These are phyloP conservation scores for Plasmodium reichenowi DNA, from an alignment of 169 alveolate species.

Conservation along the genomic window DNA sequence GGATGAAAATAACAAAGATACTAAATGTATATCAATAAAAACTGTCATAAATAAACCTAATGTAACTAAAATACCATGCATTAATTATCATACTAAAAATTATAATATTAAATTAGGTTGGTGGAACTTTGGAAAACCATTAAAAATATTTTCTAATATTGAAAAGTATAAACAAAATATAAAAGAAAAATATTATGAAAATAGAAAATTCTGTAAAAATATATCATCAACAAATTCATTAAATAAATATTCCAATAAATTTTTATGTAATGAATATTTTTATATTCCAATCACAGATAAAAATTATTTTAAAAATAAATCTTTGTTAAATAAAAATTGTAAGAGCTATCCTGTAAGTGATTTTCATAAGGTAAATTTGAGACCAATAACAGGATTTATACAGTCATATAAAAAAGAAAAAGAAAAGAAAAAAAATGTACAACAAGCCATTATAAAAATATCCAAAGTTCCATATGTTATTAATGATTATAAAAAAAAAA, in stretches of 20 bases:
- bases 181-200: slow-evolving; percentile 55
- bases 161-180: slow-evolving; percentile 64
- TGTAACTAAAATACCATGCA: slow-evolving; percentile 34
- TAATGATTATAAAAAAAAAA: slow-evolving; percentile 8
- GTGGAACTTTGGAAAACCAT: slow-evolving; percentile 42
- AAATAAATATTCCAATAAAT: slow-evolving; percentile 52
- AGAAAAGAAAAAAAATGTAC: slow-evolving; percentile 15
- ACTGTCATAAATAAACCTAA: slow-evolving; percentile 34
- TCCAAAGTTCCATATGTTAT: slow-evolving; percentile 25
- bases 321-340: not conserved
- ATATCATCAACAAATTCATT: slow-evolving; percentile 13
- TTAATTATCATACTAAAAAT: slow-evolving; percentile 33
- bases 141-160: slow-evolving; percentile 27
- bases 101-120: slow-evolving; percentile 59
- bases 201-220: slow-evolving; percentile 47
- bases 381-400: slow-evolving; percentile 65
- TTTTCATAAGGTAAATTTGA: slow-evolving; percentile 64
- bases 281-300: slow-evolving; percentile 52
- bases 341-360: slow-evolving; percentile 68
- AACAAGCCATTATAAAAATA: slow-evolving; percentile 20
- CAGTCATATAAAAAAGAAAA: slow-evolving; percentile 69
- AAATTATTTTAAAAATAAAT: slow-evolving; percentile 51
- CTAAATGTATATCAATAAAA: slow-evolving; percentile 26
- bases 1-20: not conserved
- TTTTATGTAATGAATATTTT: slow-evolving; percentile 52